phyloP scores from a whole-genome alignment of 345 rosid genomes.

The Eucalyptus cladocalyx region DNA sequence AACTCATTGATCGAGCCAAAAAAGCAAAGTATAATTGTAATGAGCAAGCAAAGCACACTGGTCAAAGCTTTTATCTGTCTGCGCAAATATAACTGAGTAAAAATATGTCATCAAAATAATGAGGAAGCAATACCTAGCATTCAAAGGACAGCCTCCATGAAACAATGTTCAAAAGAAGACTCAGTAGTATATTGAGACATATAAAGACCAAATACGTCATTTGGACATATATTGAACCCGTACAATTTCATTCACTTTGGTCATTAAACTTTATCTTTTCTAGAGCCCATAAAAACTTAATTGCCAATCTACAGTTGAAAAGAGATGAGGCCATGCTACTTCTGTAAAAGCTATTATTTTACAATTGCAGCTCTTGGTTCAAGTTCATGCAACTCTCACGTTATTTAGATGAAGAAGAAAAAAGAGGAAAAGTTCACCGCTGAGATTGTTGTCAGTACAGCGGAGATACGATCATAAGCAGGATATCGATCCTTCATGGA shows the following conservation, averaged over 20 bases:
- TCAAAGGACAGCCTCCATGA: background rate
- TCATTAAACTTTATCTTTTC: background rate
- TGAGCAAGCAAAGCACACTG: background rate
- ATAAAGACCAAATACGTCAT: background rate
- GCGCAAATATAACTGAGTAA: background rate
- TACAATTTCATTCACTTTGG: background rate
- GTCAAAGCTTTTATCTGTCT: background rate
- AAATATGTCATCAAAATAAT: background rate
- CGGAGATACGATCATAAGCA: slow-evolving; percentile 79
- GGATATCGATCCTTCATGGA: slow-evolving; percentile 80
- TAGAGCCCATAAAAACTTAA: background rate
- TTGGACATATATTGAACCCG: background rate
- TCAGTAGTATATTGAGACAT: background rate
- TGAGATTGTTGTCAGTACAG: slow-evolving; percentile 80
- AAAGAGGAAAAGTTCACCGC: slow-evolving; percentile 31
- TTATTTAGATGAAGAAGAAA: background rate
- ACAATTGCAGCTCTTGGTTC: background rate
- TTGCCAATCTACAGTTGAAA: background rate
- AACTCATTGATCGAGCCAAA: background rate
- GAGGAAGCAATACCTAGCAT: background rate
- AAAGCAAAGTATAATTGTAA: background rate
- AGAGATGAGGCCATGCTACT: background rate
- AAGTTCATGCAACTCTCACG: background rate
- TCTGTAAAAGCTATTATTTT: background rate
- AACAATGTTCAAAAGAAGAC: background rate